Evolutionary conservation across 2,329 filamentous ascomycete genomes (phyloP), one percentile per base, ranked within the genome.

Genomic region (Ophiostoma australiae): DNA sequence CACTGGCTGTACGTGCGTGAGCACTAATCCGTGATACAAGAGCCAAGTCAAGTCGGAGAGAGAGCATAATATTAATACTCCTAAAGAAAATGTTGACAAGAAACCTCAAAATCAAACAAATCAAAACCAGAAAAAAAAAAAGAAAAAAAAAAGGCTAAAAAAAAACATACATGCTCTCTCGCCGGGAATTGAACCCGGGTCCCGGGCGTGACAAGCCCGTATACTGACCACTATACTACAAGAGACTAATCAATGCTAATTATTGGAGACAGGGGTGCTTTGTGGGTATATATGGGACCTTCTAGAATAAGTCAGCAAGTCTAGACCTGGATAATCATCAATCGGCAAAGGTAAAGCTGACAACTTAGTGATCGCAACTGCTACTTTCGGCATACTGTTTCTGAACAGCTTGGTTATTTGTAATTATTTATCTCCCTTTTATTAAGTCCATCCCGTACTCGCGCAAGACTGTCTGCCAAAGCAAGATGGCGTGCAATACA

Each of bases 161-260:
- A 69, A 69, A 58, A 31, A 37, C 10, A 27, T 4, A 27, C 10
- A 23, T 15, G 52, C 70, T 73, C 72, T 73, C 69, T 72, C 67
- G 72, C 72, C 72, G 72, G 72, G 72, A 73, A 73, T 73, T 72
- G 72, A 73, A 73, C 72, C 72, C 72, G 72, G 72, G 71, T 73
- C 72, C 72, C 72, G 72, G 72, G 72, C 72, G 72, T 73, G 72
- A 73, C 72, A 73, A 73, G 72, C 72, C 72, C 72, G 71, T 73
- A 73, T 73, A 73, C 72, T 73, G 71, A 72, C 72, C 72, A 72
- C 71, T 73, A 73, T 73, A 73, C 72, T 73, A 73, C 72, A 67
- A 71, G 70, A 73, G 72, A 73, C 20, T 58, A 4, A 27, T 48
- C 35, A 37, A 58, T 70, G 35, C 33, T 68, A 48, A 67, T 70